These are phyloP conservation scores for Glycine tomentella DNA, from an alignment of 306 rosid genomes.

Conservation along the genomic window DNA sequence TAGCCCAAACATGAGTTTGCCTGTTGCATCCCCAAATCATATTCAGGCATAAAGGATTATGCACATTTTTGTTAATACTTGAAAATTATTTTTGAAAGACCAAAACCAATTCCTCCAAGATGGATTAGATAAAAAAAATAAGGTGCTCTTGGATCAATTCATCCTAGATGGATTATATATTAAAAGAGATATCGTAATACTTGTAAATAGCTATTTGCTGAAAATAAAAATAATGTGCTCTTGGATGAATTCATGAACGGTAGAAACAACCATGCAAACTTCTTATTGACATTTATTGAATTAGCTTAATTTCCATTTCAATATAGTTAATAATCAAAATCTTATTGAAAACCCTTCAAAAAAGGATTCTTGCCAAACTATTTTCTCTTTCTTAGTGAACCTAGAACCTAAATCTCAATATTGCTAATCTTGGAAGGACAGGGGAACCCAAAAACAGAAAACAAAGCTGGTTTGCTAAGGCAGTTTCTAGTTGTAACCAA, in stretches of 20 bases:
- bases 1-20: not conserved
- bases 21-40: not conserved
- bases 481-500: constrained; percentile 18
- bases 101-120: not conserved
- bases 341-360: not conserved
- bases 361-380: not conserved
- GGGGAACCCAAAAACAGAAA: not conserved
- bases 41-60: not conserved
- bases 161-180: too few species aligned
- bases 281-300: too few species aligned
- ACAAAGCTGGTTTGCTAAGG: not conserved
- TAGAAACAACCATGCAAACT: too few species aligned
- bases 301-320: too few species aligned
- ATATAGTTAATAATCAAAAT: not conserved
- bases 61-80: not conserved
- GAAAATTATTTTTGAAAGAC: not conserved
- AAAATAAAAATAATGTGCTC: too few species aligned
- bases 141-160: too few species aligned
- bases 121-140: not conserved
- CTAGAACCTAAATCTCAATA: not conserved
- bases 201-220: too few species aligned
- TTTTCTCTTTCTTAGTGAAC: not conserved
- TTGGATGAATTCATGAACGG: too few species aligned
- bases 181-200: too few species aligned
- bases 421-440: not conserved